Percentiles rank a stretch among this genome's conserved stretches.
These are phyloP conservation scores for Colletotrichum spinosum DNA, from an alignment of 2,329 filamentous ascomycete genomes.

Conservation along the genomic window DNA sequence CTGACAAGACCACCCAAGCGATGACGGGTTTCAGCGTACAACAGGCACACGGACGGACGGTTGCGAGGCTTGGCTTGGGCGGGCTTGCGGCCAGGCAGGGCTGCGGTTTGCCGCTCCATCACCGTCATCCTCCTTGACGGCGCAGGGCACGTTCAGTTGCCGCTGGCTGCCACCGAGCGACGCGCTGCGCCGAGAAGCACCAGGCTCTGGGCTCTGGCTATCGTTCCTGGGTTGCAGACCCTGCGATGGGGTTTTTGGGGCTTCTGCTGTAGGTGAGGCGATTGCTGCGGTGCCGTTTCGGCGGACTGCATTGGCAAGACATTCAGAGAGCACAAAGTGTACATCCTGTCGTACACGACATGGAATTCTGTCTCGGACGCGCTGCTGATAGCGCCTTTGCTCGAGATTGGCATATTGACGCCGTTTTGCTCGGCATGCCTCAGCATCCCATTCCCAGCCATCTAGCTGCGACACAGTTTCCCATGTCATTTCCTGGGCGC, in stretches of 20 bases:
- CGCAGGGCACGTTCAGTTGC: no score
- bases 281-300: slow-evolving; percentile 18
- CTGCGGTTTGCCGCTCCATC: neutral
- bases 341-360: neutral
- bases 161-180: neutral
- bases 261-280: neutral
- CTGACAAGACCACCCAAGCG: neutral
- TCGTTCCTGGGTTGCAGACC: neutral
- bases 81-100: slow-evolving; percentile 9
- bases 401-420: slow-evolving; percentile 16
- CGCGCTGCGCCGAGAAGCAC: slow-evolving; percentile 2
- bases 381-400: slow-evolving; percentile 1
- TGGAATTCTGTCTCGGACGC: slow-evolving; percentile 13
- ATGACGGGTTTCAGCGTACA: slow-evolving; percentile 1
- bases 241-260: neutral
- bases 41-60: neutral
- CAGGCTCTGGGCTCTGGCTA: slow-evolving; percentile 2
- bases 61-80: neutral
- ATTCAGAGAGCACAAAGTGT: neutral
- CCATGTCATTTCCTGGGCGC: neutral
- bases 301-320: neutral
- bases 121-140: no score
- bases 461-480: neutral
- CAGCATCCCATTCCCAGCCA: neutral
- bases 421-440: slow-evolving; percentile 23